Conservation (phyloP, 2,329 filamentous ascomycete species). For the Alternaria infectoria region DNA sequence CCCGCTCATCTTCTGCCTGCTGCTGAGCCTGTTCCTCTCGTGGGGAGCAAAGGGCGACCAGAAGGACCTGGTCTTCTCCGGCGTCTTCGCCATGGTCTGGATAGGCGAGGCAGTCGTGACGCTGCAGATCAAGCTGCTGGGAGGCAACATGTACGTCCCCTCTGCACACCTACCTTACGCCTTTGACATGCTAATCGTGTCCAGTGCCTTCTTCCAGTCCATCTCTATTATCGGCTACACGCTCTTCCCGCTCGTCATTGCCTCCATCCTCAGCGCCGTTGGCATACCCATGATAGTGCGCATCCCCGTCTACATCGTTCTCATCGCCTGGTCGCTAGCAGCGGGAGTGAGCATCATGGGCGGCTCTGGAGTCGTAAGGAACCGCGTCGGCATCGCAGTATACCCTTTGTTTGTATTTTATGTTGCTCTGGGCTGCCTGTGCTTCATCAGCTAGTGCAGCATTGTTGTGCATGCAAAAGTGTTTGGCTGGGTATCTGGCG, state of each 20-base stretch:
- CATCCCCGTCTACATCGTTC: constrained; percentile 87
- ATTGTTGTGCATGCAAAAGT: constrained; percentile 8
- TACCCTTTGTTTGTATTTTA: constrained; percentile 97
- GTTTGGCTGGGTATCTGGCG: constrained; percentile 11
- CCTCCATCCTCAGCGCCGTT: constrained; percentile 84
- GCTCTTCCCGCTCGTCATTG: constrained; percentile 93
- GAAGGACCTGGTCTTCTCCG: constrained; percentile 88
- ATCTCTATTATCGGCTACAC: constrained; percentile 99
- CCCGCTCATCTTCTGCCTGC: constrained; percentile 89
- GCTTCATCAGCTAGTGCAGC: constrained; percentile 82
- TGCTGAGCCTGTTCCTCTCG: constrained; percentile 86
- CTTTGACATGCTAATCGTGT: constrained; percentile 35
- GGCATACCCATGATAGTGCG: constrained; percentile 78
- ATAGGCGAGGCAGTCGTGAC: constrained; percentile 95
- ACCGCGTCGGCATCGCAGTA: constrained; percentile 89
- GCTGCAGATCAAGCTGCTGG: constrained; percentile 94
- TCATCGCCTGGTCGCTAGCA: constrained; percentile 91
- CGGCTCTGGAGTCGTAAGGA: constrained; percentile 93
- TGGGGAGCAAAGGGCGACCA: constrained; percentile 80
- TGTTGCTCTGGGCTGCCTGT: constrained; percentile 87
- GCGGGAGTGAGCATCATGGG: constrained; percentile 95
- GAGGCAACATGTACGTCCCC: constrained; percentile 87
- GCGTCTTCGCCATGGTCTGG: constrained; percentile 97
- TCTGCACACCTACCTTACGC: neutral
- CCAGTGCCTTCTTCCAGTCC: constrained; percentile 94